These are phyloP conservation scores for Diaporthe eres DNA, from an alignment of 2,329 filamentous ascomycete species.

Conservation along the genomic window DNA sequence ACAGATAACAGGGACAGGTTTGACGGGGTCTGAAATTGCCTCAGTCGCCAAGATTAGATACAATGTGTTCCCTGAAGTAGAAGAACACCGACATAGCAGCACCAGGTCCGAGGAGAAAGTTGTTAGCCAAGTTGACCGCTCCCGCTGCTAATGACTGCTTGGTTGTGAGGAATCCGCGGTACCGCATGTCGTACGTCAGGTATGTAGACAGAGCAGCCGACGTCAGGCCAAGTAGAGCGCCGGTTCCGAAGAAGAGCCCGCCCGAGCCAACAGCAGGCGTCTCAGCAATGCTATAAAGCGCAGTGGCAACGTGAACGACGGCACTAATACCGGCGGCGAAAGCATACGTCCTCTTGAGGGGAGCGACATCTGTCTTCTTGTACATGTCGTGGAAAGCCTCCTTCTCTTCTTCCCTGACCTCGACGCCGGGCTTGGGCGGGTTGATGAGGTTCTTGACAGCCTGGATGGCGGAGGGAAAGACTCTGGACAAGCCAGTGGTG, in stretches of 20 bases:
- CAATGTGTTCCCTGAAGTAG: neutral
- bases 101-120: neutral
- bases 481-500: neutral
- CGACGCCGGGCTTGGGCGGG: neutral
- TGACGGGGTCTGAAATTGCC: neutral
- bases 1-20: neutral
- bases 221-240: neutral
- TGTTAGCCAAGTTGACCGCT: neutral
- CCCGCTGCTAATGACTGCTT: neutral
- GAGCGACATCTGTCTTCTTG: neutral
- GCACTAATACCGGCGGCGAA: neutral
- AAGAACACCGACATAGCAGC: neutral
- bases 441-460: neutral
- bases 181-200: neutral
- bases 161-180: neutral
- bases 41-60: neutral
- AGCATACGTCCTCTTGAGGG: neutral
- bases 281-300: neutral
- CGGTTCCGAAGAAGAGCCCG: neutral
- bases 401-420: neutral
- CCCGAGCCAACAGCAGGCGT: neutral
- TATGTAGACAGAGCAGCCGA: neutral
- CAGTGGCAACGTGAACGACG: neutral
- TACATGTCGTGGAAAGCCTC: slow-evolving; percentile 1
- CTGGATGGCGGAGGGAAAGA: neutral